Percentiles rank a stretch among this genome's conserved stretches.
Evolutionary conservation across 208 protist species (phyloP).

Genomic region (Trichomonas gallinae): DNA sequence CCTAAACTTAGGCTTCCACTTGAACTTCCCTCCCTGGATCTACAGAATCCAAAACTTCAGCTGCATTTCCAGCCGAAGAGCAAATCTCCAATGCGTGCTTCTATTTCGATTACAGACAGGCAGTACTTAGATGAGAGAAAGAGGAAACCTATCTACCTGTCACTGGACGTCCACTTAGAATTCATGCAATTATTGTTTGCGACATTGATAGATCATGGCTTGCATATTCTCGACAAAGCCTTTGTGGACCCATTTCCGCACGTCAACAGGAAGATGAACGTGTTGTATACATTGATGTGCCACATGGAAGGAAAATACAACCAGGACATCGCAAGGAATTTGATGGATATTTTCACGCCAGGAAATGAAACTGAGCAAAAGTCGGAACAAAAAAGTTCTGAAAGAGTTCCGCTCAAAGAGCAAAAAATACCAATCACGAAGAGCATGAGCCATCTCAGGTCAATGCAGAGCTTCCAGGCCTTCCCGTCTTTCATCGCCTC

Average conservation of each 20-base stretch:
- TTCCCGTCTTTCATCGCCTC: neutral
- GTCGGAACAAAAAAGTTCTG: neutral
- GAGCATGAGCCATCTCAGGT: neutral
- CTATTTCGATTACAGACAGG: neutral
- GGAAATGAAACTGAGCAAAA: neutral
- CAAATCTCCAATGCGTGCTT: neutral
- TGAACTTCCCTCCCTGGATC: neutral
- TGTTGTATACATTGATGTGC: neutral
- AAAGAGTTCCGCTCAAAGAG: neutral
- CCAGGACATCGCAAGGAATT: neutral
- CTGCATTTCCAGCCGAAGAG: neutral
- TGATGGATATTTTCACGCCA: neutral
- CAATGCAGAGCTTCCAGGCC: neutral
- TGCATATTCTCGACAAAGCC: neutral
- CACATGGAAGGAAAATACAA: neutral
- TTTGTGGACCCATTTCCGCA: neutral
- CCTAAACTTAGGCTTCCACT: neutral
- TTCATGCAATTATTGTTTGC: neutral
- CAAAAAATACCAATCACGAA: neutral
- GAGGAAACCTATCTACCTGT: neutral
- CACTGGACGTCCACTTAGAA: neutral
- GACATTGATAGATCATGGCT: neutral
- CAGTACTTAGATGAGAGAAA: neutral
- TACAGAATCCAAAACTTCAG: neutral
- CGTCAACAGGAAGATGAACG: neutral